These are phyloP conservation scores for Cladophialophora psammophila DNA, from an alignment of 2,329 filamentous ascomycete genomes.

Conservation along the genomic window DNA sequence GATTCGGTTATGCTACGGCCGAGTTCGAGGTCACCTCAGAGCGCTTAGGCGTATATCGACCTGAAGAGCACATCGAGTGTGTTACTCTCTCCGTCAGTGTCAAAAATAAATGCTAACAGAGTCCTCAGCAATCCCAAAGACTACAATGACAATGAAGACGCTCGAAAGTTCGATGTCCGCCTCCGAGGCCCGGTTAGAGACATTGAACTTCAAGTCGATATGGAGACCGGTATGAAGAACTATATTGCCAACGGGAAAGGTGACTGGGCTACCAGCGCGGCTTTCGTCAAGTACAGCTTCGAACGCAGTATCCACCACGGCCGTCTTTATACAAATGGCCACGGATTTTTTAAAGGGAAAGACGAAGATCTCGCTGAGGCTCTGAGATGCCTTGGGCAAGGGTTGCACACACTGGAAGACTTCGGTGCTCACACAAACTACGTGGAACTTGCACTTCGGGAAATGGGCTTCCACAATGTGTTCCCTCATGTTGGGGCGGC, in stretches of 20 bases:
- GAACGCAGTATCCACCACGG: constrained; percentile 78
- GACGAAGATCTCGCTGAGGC: constrained; percentile 83
- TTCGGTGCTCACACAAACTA: constrained; percentile 82
- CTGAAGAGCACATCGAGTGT: constrained; percentile 66
- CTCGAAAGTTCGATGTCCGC: constrained; percentile 79
- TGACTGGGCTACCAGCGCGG: constrained; percentile 86
- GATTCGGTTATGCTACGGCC: constrained; percentile 83
- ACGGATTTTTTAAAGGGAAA: constrained; percentile 64
- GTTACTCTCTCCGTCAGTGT: constrained; percentile 28
- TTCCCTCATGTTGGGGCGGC: constrained; percentile 76
- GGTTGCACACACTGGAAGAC: constrained; percentile 82
- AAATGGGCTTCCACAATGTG: constrained; percentile 72
- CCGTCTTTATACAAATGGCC: constrained; percentile 73
- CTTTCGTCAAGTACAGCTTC: constrained; percentile 80
- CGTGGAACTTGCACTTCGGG: constrained; percentile 76
- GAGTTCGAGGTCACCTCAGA: constrained; percentile 86
- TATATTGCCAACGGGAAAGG: constrained; percentile 94
- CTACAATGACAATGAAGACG: constrained; percentile 87
- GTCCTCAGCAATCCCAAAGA: constrained; percentile 72
- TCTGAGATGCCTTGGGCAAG: constrained; percentile 76
- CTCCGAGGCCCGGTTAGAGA: constrained; percentile 79
- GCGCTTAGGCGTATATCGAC: constrained; percentile 79
- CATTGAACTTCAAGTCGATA: constrained; percentile 75
- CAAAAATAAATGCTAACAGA: constrained; percentile 57
- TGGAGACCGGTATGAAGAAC: constrained; percentile 94